Conservation (phyloP, 768 basidiomycete genomes). For the Tricholoma saponaceum region DNA sequence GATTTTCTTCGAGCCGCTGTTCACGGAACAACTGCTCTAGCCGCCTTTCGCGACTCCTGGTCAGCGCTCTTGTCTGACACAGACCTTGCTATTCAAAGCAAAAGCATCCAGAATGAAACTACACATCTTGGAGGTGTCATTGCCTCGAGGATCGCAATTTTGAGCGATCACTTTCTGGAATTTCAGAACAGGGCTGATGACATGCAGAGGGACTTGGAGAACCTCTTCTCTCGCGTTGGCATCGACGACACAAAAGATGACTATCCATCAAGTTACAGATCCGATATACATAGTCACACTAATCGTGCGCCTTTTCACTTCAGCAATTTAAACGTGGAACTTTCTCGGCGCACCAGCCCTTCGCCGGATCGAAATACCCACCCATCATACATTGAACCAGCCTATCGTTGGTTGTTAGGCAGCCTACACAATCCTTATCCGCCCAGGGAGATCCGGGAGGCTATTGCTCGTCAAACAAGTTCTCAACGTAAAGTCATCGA, state of each 20-base stretch:
- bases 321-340: no score
- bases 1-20: no score
- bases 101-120: slow-evolving; percentile 7
- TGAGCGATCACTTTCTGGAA: slow-evolving; percentile 9
- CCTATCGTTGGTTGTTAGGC: slow-evolving; percentile 37
- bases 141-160: slow-evolving; percentile 6
- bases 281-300: neutral
- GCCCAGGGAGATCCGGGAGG: slow-evolving; percentile 21
- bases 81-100: neutral
- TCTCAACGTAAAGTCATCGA: slow-evolving; percentile 29
- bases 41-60: neutral
- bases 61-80: slow-evolving; percentile 1
- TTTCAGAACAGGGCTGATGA: neutral
- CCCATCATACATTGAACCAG: slow-evolving; percentile 24
- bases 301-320: no score
- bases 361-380: neutral
- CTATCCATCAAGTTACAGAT: neutral
- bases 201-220: slow-evolving; percentile 11
- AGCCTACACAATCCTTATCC: slow-evolving; percentile 56
- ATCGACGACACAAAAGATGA: neutral
- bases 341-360: neutral
- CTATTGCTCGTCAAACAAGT: slow-evolving; percentile 22
- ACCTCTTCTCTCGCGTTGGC: slow-evolving; percentile 7
- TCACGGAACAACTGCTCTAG: neutral
- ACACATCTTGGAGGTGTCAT: neutral